These are phyloP conservation scores for Erysimum cheiri DNA, from an alignment of 441 rosid genomes.

Conservation along the genomic window DNA sequence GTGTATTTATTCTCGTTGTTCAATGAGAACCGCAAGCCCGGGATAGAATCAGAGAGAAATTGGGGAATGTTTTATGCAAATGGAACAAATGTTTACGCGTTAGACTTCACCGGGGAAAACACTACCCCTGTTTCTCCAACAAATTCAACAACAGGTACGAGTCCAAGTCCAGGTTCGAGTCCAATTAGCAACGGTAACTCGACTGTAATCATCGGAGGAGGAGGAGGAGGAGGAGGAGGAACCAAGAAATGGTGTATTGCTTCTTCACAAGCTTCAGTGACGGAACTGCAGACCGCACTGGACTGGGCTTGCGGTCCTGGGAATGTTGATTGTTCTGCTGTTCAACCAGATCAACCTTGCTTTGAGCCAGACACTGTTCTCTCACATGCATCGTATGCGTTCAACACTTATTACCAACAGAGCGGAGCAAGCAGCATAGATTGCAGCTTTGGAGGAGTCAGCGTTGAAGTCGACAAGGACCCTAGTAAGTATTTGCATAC, in stretches of 20 bases:
- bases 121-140: constrained; percentile 50
- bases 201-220: constrained; percentile 34
- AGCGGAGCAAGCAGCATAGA: constrained; percentile 79
- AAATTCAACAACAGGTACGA: constrained; percentile 41
- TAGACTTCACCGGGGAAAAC: constrained; percentile 81
- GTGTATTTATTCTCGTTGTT: constrained; percentile 89
- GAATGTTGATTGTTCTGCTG: constrained; percentile 86
- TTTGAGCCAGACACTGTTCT: constrained; percentile 83
- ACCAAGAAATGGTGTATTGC: constrained; percentile 85
- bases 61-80: constrained; percentile 95
- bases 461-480: constrained; percentile 79
- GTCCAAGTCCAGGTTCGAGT: constrained; percentile 45
- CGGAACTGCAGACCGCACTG: constrained; percentile 71
- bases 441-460: constrained; percentile 86
- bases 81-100: constrained; percentile 74
- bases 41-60: constrained; percentile 91
- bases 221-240: constrained; percentile 35
- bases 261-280: constrained; percentile 72
- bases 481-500: constrained; percentile 68
- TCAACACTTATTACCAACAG: constrained; percentile 90
- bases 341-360: constrained; percentile 94
- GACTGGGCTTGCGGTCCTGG: constrained; percentile 99
- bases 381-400: constrained; percentile 93
- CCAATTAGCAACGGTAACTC: constrained; percentile 47
- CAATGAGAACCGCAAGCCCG: constrained; percentile 95